A percentile compares a stretch with the other conserved stretches of the same genome.
Conservation (phyloP, 1,139 yeast genomes). For the Debaryomycetaceae sp. region DNA sequence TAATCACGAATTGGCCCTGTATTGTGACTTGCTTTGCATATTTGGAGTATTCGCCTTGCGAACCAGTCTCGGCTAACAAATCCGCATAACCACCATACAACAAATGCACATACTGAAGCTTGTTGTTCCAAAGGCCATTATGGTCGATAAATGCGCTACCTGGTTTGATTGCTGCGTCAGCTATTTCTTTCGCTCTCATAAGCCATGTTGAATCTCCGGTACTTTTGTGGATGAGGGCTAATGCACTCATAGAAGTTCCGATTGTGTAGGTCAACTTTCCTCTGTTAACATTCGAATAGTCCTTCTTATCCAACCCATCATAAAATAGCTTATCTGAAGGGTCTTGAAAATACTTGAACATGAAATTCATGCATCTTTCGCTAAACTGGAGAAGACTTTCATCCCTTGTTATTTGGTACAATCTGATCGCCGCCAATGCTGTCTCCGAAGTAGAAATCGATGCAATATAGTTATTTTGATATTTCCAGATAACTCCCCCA, state of each 20-base stretch:
- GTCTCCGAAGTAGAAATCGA: constrained; percentile 34
- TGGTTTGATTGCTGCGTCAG: constrained; percentile 14
- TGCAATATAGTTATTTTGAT: constrained; percentile 25
- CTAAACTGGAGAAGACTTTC: constrained; percentile 13
- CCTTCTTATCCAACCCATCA: constrained; percentile 24
- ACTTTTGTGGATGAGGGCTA: constrained; percentile 21
- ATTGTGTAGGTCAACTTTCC: constrained; percentile 38
- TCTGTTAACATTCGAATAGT: constrained; percentile 19
- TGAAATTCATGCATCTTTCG: constrained; percentile 19
- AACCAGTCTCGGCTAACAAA: constrained; percentile 10
- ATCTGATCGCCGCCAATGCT: constrained; percentile 31
- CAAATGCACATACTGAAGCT: constrained; percentile 21
- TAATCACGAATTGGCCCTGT: constrained; percentile 20
- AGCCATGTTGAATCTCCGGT: constrained; percentile 12
- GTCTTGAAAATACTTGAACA: constrained; percentile 26
- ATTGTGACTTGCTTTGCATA: constrained; percentile 16
- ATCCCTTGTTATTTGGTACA: constrained; percentile 15
- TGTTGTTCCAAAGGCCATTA: constrained; percentile 23
- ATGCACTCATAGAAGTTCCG: constrained; percentile 31
- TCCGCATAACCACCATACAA: constrained; percentile 24
- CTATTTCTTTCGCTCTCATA: constrained; percentile 14
- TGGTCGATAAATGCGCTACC: constrained; percentile 20
- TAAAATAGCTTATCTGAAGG: constrained; percentile 23
- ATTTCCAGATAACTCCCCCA: constrained; percentile 29
- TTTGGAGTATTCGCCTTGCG: constrained; percentile 8